Evolutionary conservation across 2,329 filamentous ascomycete species (phyloP).

Genomic region (Colletotrichum siamense): DNA sequence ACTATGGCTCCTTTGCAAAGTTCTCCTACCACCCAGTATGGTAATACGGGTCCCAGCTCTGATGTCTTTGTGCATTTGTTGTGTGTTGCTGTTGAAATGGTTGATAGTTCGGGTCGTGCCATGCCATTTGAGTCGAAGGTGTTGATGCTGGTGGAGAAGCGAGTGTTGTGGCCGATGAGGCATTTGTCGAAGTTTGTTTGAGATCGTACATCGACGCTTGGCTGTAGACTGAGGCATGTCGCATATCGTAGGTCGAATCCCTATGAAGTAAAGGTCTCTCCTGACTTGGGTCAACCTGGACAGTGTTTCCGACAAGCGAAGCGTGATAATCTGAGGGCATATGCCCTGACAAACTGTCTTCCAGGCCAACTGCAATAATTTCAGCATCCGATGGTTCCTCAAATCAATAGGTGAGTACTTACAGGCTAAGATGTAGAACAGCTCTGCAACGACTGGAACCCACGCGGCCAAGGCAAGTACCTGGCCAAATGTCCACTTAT

Average conservation of each 20-base stretch:
- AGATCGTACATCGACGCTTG: not conserved
- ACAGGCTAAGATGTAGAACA: constrained; percentile 31
- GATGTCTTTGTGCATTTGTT: not conserved
- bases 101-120: not conserved
- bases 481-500: constrained; percentile 35
- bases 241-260: not conserved
- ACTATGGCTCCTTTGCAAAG: not conserved
- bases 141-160: not conserved
- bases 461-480: constrained; percentile 33
- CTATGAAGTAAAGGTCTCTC: constrained; percentile 4
- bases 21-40: not conserved
- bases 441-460: constrained; percentile 31
- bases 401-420: constrained; percentile 1
- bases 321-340: constrained; percentile 18
- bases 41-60: not conserved
- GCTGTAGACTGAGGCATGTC: not conserved
- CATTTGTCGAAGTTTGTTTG: not conserved
- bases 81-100: not conserved
- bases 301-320: not conserved
- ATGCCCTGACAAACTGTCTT: constrained; percentile 16
- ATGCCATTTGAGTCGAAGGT: not conserved
- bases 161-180: not conserved
- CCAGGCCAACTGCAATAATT: not conserved
- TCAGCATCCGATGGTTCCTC: not conserved
- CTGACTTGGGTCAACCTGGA: not conserved